phyloP scores from a whole-genome alignment of 176 grass and related monocot genomes.

The Dactylis glomerata region DNA sequence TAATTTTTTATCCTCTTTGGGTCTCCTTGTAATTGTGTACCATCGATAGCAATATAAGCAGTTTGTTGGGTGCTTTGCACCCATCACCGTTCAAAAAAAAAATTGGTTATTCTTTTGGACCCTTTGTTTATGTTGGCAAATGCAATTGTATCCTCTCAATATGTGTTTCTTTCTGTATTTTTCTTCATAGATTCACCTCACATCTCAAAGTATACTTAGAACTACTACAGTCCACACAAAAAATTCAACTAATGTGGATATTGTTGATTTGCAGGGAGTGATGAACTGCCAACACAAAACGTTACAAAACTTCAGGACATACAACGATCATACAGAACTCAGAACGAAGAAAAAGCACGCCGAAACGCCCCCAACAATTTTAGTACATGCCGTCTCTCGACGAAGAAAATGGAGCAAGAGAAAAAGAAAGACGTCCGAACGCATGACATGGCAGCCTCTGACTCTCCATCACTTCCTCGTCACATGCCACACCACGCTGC shows the following conservation, averaged over 20 bases:
- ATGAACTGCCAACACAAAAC: background rate
- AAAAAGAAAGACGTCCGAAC: background rate
- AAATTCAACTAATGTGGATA: background rate
- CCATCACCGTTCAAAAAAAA: too few relatives aligned
- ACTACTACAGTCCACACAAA: too few relatives aligned
- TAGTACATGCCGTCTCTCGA: background rate
- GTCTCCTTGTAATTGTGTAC: too few relatives aligned
- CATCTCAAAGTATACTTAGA: too few relatives aligned
- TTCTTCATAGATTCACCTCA: too few relatives aligned
- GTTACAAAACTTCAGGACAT: background rate
- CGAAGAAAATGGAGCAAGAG: background rate
- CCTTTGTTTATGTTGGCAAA: too few relatives aligned
- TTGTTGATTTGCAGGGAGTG: background rate
- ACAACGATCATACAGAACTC: background rate
- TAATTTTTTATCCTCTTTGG: too few relatives aligned
- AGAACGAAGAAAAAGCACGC: background rate
- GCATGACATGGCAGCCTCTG: background rate
- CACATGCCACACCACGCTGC: slow-evolving; percentile 47
- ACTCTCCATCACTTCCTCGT: background rate
- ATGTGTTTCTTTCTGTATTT: too few relatives aligned
- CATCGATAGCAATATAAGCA: too few relatives aligned
- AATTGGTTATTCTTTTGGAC: too few relatives aligned
- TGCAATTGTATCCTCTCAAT: too few relatives aligned
- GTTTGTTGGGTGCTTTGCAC: too few relatives aligned
- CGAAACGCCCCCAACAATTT: background rate